phyloP scores from a whole-genome alignment of 139 green algal genomes.

The Chlamydomonas eustigma region DNA sequence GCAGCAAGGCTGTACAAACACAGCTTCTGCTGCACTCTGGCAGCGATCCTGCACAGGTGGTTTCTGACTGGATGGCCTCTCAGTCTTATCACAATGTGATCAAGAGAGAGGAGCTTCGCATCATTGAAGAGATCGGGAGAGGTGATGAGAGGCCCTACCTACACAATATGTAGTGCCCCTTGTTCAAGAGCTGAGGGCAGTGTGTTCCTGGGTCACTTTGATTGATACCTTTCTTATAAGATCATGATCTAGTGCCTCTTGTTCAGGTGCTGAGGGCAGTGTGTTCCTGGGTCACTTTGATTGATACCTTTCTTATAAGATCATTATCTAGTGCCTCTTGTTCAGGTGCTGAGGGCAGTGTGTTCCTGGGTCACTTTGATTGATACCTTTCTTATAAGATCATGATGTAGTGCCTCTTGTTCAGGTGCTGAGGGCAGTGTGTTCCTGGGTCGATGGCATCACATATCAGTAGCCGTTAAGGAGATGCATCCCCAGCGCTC shows the following conservation, averaged over 20 bases:
- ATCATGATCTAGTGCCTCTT: not conserved
- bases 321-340: slow-evolving; percentile 3
- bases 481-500: slow-evolving; percentile 31
- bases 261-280: no score
- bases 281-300: slow-evolving; percentile 34
- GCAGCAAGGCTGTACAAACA: not conserved
- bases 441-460: slow-evolving; percentile 38
- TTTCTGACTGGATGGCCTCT: slow-evolving; percentile 3
- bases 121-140: slow-evolving; percentile 26
- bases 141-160: not conserved
- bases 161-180: not conserved
- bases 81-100: slow-evolving; percentile 7
- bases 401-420: not conserved
- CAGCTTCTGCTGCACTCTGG: not conserved
- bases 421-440: slow-evolving; percentile 39
- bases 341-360: no score
- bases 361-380: slow-evolving; percentile 32
- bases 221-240: no score
- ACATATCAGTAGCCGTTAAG: slow-evolving; percentile 45
- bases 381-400: no score
- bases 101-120: slow-evolving; percentile 14
- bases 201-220: slow-evolving; percentile 27
- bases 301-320: no score
- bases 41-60: not conserved
- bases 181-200: slow-evolving; percentile 31